Percentiles rank a stretch among this genome's conserved stretches.
Conservation (phyloP, 139 green algal genomes). For the Picochlorum sp. region DNA sequence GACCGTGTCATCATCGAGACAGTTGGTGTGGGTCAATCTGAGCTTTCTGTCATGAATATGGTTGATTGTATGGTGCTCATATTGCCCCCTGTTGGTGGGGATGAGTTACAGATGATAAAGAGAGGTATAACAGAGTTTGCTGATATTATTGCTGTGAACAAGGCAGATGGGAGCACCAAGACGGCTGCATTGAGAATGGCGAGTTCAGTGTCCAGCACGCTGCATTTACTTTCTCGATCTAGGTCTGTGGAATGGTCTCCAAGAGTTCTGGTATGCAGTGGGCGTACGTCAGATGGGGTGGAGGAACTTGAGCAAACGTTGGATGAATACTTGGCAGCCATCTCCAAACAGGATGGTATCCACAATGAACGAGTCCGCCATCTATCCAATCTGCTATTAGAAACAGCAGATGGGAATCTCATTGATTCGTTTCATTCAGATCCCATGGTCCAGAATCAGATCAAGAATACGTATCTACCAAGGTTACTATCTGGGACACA, state of each 20-base stretch:
- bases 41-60: conserved; percentile 46
- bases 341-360: conserved; percentile 19
- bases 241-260: conserved; percentile 13
- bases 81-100: conserved; percentile 41
- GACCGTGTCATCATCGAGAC: conserved; percentile 41
- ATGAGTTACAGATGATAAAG: conserved; percentile 62
- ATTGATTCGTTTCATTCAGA: conserved; percentile 19
- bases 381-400: conserved; percentile 19
- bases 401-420: conserved; percentile 29
- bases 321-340: conserved; percentile 16
- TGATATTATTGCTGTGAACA: conserved; percentile 47
- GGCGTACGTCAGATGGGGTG: conserved; percentile 25
- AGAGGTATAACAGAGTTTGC: conserved; percentile 49
- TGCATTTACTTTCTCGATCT: conserved; percentile 18
- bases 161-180: conserved; percentile 36
- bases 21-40: conserved; percentile 55
- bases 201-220: conserved; percentile 11
- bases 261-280: conserved; percentile 14
- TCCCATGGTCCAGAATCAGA: background rate
- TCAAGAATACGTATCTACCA: background rate
- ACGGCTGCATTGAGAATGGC: conserved; percentile 22
- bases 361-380: conserved; percentile 2
- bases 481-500: background rate
- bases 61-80: conserved; percentile 53
- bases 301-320: conserved; percentile 15